These are phyloP conservation scores for Vitis riparia DNA, from an alignment of 164 flowering plant genomes.

Conservation along the genomic window DNA sequence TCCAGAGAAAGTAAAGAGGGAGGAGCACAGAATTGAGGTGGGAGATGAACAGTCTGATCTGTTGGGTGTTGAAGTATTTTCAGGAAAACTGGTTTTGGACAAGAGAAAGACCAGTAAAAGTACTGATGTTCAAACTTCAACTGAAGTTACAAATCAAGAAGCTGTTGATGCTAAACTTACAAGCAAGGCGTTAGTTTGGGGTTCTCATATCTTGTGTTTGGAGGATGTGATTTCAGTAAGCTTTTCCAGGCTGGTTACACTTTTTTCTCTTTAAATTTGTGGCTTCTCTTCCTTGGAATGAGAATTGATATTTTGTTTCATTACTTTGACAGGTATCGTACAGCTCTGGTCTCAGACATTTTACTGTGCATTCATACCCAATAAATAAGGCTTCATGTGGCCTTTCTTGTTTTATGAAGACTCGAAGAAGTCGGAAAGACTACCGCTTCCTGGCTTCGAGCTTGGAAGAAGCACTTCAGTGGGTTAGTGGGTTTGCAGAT, in stretches of 20 bases:
- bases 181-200: conserved; percentile 91
- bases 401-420: conserved; percentile 68
- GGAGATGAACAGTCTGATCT: conserved; percentile 92
- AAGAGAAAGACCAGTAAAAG: conserved; percentile 43
- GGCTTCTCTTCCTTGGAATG: not conserved
- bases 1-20: conserved; percentile 47
- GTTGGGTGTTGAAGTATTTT: conserved; percentile 69
- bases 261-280: not conserved
- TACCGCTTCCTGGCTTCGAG: conserved; percentile 78
- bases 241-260: not conserved
- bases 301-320: conserved; percentile 4
- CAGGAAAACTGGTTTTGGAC: conserved; percentile 76
- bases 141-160: conserved; percentile 43
- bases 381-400: conserved; percentile 56
- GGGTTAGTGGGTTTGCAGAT: conserved; percentile 96
- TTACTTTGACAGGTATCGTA: conserved; percentile 68
- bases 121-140: conserved; percentile 36
- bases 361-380: conserved; percentile 92
- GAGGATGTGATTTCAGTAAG: conserved; percentile 91
- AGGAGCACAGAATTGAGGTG: conserved; percentile 83
- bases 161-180: conserved; percentile 87
- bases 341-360: conserved; percentile 78
- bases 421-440: conserved; percentile 70
- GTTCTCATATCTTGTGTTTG: conserved; percentile 60
- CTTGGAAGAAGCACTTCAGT: conserved; percentile 79